A percentile compares a stretch with the other conserved stretches of the same genome.
Conservation (phyloP, 2,329 filamentous ascomycete genomes). For the Penicillium crustosum region DNA sequence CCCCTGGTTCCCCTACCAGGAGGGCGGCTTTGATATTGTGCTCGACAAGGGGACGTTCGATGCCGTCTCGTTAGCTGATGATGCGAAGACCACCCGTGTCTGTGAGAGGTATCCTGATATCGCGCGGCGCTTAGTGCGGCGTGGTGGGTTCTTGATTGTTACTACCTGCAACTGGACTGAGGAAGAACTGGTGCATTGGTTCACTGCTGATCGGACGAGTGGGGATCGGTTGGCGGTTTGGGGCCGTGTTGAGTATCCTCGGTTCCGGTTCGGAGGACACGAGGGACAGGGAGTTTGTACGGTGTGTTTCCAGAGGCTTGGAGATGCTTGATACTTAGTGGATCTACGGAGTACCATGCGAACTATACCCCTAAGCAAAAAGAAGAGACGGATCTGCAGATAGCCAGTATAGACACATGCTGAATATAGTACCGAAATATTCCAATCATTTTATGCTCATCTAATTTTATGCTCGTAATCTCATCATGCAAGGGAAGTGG, state of each 20-base stretch:
- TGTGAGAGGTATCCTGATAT: constrained; percentile 73
- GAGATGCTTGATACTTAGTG: constrained; percentile 1
- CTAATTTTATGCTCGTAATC: not conserved
- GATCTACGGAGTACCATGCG: not conserved
- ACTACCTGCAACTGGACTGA: constrained; percentile 99
- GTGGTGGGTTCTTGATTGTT: constrained; percentile 73
- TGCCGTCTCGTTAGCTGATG: constrained; percentile 70
- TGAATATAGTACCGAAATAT: not conserved
- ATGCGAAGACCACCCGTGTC: constrained; percentile 50
- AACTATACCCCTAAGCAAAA: not conserved
- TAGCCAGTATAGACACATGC: not conserved
- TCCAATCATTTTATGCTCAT: not conserved
- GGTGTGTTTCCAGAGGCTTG: constrained; percentile 68
- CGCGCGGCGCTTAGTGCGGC: constrained; percentile 67
- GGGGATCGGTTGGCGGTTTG: constrained; percentile 57
- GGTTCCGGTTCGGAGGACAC: constrained; percentile 84
- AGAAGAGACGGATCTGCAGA: not conserved
- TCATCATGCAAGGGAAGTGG: not conserved
- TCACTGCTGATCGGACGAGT: constrained; percentile 52
- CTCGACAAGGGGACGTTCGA: constrained; percentile 99
- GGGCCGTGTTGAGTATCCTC: constrained; percentile 74
- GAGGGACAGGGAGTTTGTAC: constrained; percentile 88
- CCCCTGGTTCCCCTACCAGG: constrained; percentile 42
- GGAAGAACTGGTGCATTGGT: constrained; percentile 78
- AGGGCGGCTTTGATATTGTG: constrained; percentile 76